Evolutionary conservation across 805 yeast genomes (phyloP), one percentile per base, ranked within the genome.

Genomic region (Monosporozyma aerobia): DNA sequence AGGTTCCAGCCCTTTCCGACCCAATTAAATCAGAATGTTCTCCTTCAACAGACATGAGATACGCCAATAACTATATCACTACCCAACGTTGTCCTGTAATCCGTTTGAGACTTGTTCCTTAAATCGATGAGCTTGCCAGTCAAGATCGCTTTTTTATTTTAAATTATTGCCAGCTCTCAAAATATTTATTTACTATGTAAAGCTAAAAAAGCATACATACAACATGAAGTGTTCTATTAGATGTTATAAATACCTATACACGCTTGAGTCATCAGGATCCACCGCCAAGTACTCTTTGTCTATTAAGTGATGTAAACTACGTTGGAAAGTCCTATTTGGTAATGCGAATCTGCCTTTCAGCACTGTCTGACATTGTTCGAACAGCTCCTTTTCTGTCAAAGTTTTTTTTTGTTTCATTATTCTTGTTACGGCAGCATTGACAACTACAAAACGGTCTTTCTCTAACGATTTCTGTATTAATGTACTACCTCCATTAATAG

Each of bases 341-440:
- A 96, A 90, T 49, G 77, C 78, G 66, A 90, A 90, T 54, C 94
- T 71, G 41, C 74, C 71, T 23, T 73, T 67, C 48, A 89, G 71
- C 56, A 80, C 85, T 49, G 77, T 76, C 23, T 83, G 74, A 4
- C 82, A 79, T 59, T 83, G 90, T 35, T 75, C 77, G n/a, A 87
- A 71, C 51, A 90, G 72, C 41, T 83, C 83, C 58, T 80, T 81
- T 63, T 86, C 92, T 27, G 67, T 72, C 51, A 84, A 59, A 0
- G 74, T 68, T 58, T 81, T 83, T 35, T 90, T 72, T 1, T 87
- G 77, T 69, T 90, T 90, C 92, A 90, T 83, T n/a, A 84, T 80
- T 50, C 97, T 75, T 5, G 90, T 95, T 52, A 90, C 78, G 0
- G 95, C 94, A 1, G 97, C 96, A 63, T 87, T 94, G 2, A 85